Base-by-base conservation (phyloP, 192 early-diverging fungal genomes). In the Allomyces javanicus region DNA sequence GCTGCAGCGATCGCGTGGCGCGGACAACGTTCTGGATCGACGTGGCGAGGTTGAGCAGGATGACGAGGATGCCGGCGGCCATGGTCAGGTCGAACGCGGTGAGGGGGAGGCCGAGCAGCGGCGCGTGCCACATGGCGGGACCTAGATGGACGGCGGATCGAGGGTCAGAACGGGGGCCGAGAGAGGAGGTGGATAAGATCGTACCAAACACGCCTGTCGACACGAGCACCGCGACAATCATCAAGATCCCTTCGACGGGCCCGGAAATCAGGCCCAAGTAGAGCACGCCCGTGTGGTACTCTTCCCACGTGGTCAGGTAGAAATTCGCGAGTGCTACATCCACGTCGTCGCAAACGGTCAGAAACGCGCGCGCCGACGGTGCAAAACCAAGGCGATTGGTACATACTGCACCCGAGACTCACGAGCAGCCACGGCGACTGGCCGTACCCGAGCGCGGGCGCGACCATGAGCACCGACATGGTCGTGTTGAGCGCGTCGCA, bases 281-380 rank as follows among this genome's bases (percentile, higher is more conserved):
- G 55, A 95, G 75, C 1, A 86, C 79, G 12, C 89, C 89, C 4
- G 92, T 95, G 69, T 93, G 89, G 70, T 95, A 93, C 69, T 92
- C 90, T 79, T 95, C 93, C 90, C 90, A 92, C 19, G 93, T 93
- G 67, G 86, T 85, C 68, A 92, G 76, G 75, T 92, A 95, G 72
- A 95, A 95, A 79, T 90, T 92, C 40, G 77, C 74, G 58, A 92
- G 74, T n/a, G 80, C 85, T 72, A 78, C n/a, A n/a, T 73, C 72
- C 73, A 78, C 67, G 17, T 58, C 21, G 50, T 58, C 7, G 4
- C 5, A 3, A 40, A 40, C 33, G 33, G 33, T 40, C 33, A 40
- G 33, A 3, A 40, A 1, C 26, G 4, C 26, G 26, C 26, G 26
- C 26, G 4, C 26, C 4, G 4, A 1, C 26, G 2, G 26, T 4